Evolutionary conservation across 2,329 filamentous ascomycete genomes (phyloP), one percentile per base, ranked within the genome.

Genomic region (Apiospora rasikravindrae): DNA sequence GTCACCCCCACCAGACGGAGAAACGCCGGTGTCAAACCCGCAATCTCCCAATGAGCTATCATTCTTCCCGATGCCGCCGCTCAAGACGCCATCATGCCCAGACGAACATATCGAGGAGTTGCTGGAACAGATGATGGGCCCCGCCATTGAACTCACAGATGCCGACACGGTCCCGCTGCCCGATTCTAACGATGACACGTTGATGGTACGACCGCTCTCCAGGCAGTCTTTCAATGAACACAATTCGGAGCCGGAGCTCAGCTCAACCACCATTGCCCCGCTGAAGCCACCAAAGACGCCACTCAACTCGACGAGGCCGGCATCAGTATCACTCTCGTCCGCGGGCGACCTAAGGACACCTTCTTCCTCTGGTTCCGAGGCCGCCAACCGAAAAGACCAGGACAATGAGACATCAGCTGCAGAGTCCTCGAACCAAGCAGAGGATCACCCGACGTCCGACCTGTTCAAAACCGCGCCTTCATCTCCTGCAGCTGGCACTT

Each of bases 11-110:
- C 33, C 61, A n/a, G 45, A 42, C 1, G 44, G 24, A 14, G 57
- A 40, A 64, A 64, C 29, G 16, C 29, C 44, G 7, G 67, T 73
- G 16, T 73, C 72, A 8, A 71, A 67, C 24, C 72, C 69, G 24
- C 69, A 67, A 33, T 73, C 72, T 19, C 70, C 69, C 14, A 16
- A 71, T 67, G 70, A 64, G 22, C 26, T 73, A 3, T 73, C 72
- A 7, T 73, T 73, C 53, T 73, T 73, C 57, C 72, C 72, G 6
- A 24, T 70, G 26, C 49, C 71, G 19, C 71, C 71, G 13, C 33
- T 69, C n/a, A 45, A 61, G 10, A 69, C 71, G 33, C 69, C 71
- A 16, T 22, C 66, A 26, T 29, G 26, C 4, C 40, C 29, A 4
- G 45, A 73, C 24, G 70, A 71, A 29, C 42, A 70, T 10, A 71